Conservation (phyloP, 164 flowering plant species). For the Dillenia turbinata region DNA sequence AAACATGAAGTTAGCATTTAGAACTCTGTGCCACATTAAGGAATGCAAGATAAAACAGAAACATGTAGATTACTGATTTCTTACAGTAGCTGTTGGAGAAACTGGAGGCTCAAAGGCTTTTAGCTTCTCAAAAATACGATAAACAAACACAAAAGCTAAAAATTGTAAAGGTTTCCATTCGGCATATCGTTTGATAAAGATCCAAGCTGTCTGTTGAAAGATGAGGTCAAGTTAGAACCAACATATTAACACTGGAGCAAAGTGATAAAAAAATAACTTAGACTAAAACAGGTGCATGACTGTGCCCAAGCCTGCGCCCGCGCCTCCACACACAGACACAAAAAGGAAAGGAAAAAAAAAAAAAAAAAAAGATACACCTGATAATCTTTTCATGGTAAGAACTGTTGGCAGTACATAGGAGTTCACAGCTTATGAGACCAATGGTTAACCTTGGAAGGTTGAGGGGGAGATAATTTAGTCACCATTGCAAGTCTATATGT, state of each 20-base stretch:
- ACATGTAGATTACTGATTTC: not conserved
- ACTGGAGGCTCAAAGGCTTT: slow-evolving; percentile 69
- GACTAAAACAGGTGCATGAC: too few species aligned
- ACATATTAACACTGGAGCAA: slow-evolving; percentile 2
- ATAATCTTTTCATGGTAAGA: too few species aligned
- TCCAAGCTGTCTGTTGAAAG: slow-evolving; percentile 81
- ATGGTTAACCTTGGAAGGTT: too few species aligned
- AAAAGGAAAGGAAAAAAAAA: too few species aligned
- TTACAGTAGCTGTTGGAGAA: slow-evolving; percentile 70
- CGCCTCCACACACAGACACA: too few species aligned
- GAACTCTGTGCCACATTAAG: not conserved
- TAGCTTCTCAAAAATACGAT: slow-evolving; percentile 91
- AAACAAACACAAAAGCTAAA: slow-evolving; percentile 73
- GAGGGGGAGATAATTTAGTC: too few species aligned
- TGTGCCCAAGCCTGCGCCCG: too few species aligned
- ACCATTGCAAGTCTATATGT: too few species aligned
- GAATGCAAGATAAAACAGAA: not conserved
- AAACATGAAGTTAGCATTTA: slow-evolving; percentile 19
- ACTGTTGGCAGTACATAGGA: too few species aligned
- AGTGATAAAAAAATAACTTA: not conserved
- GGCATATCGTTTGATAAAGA: slow-evolving; percentile 56
- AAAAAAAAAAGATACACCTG: too few species aligned
- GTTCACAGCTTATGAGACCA: too few species aligned
- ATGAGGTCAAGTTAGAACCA: slow-evolving; percentile 8
- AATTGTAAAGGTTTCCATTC: slow-evolving; percentile 94